Conservation (phyloP, 108 stramenopile species). For the Pseudonitzschia multiseries region DNA sequence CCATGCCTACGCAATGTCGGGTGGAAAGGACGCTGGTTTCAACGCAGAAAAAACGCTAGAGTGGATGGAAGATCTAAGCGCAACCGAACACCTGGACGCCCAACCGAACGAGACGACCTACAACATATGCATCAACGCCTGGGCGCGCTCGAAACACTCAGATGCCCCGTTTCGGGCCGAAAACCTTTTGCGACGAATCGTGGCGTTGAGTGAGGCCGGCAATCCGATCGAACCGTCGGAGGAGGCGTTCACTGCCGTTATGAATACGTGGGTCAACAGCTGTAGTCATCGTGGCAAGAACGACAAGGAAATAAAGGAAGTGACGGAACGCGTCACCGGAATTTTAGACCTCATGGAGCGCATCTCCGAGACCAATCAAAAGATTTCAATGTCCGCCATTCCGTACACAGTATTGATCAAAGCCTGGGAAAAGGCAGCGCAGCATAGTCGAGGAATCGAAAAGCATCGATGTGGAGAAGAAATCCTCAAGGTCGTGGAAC, state of each 20-base stretch:
- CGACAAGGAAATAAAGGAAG: constrained; percentile 20
- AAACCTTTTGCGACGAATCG: constrained; percentile 34
- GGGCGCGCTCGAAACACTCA: constrained; percentile 26
- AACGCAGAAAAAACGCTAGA: constrained; percentile 38
- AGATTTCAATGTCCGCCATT: neutral
- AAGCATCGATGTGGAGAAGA: constrained; percentile 9
- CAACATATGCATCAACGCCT: constrained; percentile 40
- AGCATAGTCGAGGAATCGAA: neutral
- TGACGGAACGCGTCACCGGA: constrained; percentile 20
- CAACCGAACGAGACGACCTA: constrained; percentile 51
- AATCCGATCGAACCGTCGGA: constrained; percentile 8
- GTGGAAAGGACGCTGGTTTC: constrained; percentile 29
- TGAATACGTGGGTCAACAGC: constrained; percentile 41
- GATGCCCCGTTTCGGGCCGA: constrained; percentile 40
- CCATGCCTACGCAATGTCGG: constrained; percentile 35
- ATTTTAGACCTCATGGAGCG: constrained; percentile 36
- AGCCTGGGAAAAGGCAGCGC: constrained; percentile 29
- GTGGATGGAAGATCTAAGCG: constrained; percentile 34
- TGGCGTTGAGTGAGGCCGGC: constrained; percentile 16
- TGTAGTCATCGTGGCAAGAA: constrained; percentile 9
- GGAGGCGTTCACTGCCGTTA: constrained; percentile 30
- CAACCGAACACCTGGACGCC: constrained; percentile 37
- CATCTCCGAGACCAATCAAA: neutral
- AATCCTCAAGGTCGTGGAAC: constrained; percentile 21
- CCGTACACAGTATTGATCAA: constrained; percentile 27